Evolutionary conservation across 2,329 filamentous ascomycete species (phyloP).

Genomic region (Podosphaera xanthii): DNA sequence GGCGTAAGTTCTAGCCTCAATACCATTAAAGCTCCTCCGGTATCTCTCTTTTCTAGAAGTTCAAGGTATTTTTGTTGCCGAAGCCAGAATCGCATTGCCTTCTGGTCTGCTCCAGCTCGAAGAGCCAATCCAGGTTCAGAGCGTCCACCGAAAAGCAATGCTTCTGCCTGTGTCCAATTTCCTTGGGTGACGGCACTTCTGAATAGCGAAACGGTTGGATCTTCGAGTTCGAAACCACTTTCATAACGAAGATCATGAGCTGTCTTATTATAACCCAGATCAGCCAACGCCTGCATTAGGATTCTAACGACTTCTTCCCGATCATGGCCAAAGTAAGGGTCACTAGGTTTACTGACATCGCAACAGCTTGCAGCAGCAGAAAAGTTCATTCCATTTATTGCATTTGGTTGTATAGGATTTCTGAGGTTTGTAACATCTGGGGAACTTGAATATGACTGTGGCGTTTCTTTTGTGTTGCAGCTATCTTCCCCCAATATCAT

Average conservation of each 20-base stretch:
- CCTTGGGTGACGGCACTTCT: conserved; percentile 58
- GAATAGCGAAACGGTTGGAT: conserved; percentile 65
- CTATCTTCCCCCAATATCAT: conserved; percentile 40
- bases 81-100: conserved; percentile 68
- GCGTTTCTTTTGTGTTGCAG: conserved; percentile 29
- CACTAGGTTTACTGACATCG: conserved; percentile 6
- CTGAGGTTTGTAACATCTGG: conserved; percentile 21
- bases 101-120: conserved; percentile 48
- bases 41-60: conserved; percentile 55
- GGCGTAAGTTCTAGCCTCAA: conserved; percentile 74
- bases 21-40: conserved; percentile 54
- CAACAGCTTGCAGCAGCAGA: conserved; percentile 19
- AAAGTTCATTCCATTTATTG: conserved; percentile 33
- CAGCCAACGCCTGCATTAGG: conserved; percentile 70
- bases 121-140: conserved; percentile 42
- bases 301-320: conserved; percentile 84
- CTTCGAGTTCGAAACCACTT: conserved; percentile 77
- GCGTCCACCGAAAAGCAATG: conserved; percentile 40
- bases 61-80: conserved; percentile 91
- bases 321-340: conserved; percentile 58
- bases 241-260: conserved; percentile 54
- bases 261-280: conserved; percentile 65
- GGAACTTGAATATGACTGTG: conserved; percentile 33
- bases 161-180: conserved; percentile 68
- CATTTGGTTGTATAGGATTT: conserved; percentile 19